Evolutionary conservation across 2,329 filamentous ascomycete species (phyloP).

Genomic region (Aspergillus sp.): DNA sequence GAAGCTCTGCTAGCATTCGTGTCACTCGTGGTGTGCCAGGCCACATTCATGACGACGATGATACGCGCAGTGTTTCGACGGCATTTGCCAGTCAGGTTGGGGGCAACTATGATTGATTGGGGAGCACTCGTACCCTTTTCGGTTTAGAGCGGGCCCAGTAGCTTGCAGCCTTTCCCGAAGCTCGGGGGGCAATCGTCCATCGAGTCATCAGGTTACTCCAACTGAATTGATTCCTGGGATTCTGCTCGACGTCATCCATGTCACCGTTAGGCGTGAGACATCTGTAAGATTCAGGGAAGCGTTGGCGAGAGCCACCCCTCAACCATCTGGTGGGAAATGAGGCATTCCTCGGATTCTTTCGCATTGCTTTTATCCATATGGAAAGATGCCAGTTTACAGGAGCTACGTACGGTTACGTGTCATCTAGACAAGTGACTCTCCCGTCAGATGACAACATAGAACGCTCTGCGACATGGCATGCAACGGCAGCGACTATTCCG

Average conservation of each 20-base stretch:
- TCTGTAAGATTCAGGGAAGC: constrained; percentile 17
- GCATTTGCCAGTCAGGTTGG: constrained; percentile 95
- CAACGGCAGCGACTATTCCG: constrained; percentile 5
- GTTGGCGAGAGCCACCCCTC: constrained; percentile 15
- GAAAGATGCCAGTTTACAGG: constrained; percentile 10
- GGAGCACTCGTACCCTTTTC: constrained; percentile 8
- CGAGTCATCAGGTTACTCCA: constrained; percentile 16
- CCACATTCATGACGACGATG: constrained; percentile 69
- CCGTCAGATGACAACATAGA: constrained; percentile 10
- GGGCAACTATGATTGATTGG: constrained; percentile 60
- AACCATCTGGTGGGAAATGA: constrained; percentile 16
- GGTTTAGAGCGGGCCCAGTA: constrained; percentile 18
- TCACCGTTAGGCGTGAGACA: constrained; percentile 15
- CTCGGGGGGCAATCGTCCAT: constrained; percentile 17
- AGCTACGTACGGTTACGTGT: background rate
- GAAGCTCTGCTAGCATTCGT: constrained; percentile 56
- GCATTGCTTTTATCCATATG: constrained; percentile 17
- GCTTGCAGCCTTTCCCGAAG: constrained; percentile 16
- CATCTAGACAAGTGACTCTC: constrained; percentile 6
- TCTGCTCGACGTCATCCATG: constrained; percentile 14
- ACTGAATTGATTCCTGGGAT: constrained; percentile 18
- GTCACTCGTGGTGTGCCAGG: constrained; percentile 48
- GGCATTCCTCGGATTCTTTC: constrained; percentile 9
- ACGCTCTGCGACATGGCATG: constrained; percentile 9
- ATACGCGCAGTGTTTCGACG: constrained; percentile 93